A percentile compares a stretch with the other conserved stretches of the same genome.
These are phyloP conservation scores for Theileria annulata DNA, from an alignment of 169 alveolate genomes.

Conservation along the genomic window DNA sequence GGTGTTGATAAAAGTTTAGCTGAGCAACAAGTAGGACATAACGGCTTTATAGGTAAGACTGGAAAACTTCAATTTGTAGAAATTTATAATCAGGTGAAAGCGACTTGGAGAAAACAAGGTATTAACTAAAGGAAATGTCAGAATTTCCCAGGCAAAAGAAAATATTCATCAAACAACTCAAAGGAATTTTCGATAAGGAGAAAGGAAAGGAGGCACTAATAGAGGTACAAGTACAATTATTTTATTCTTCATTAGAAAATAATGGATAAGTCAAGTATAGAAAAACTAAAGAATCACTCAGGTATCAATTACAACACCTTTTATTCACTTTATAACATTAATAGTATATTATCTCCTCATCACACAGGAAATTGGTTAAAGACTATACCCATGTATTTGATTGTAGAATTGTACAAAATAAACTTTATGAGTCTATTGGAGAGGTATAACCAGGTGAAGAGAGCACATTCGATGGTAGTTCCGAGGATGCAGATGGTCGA, in stretches of 20 bases:
- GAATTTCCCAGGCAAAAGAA: background rate
- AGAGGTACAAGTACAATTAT: background rate
- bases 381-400: background rate
- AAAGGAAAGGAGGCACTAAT: background rate
- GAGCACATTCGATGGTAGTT: constrained; percentile 2
- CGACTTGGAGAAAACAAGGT: background rate
- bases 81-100: background rate
- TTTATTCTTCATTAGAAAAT: background rate
- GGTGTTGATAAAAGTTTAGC: background rate
- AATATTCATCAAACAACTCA: background rate
- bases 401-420: constrained; percentile 9
- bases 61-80: background rate
- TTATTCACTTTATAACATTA: background rate
- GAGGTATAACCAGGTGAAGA: constrained; percentile 5
- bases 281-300: background rate
- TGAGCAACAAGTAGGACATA: background rate
- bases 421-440: constrained; percentile 14
- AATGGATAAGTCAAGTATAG: constrained; percentile 10
- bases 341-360: background rate
- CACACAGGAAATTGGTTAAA: background rate
- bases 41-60: background rate
- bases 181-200: background rate
- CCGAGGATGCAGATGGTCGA: constrained; percentile 19
- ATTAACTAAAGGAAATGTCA: background rate
- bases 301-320: background rate